Evolutionary conservation across 371 early-diverging fungal species (phyloP), one percentile per base, ranked within the genome.

Genomic region (Mortierella sp.): DNA sequence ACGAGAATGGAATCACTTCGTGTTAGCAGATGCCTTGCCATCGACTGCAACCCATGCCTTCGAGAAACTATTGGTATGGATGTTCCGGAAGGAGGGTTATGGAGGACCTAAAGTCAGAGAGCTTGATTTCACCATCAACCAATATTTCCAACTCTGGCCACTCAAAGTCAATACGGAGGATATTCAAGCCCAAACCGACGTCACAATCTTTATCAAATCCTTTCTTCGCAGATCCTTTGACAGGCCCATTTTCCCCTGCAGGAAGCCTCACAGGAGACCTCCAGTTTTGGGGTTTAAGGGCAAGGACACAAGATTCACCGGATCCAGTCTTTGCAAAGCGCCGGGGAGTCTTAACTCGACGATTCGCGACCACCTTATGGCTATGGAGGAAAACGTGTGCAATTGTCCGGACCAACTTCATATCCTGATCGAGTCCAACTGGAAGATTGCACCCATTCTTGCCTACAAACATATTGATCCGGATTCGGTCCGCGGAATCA

Each of bases 121-220:
- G 21, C 27, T 59, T 24, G 55, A 48, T 1, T 10, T 7, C 0
- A 39, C 50, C 41, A 51, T 27, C 5, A 16, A 29, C 1, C 0
- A 5, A 3, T 71, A 64, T 24, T 71, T 71, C 44, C 9, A 40
- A 10, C 27, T 39, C 17, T 59, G 58, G 64, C 71, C 71, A 0
- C 19, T 8, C 4, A 50, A 16, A 1, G 16, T 22, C 0, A 0
- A 21, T 5, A 10, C 22, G 17, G 34, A 39, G 3, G 37, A 4
- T 63, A 5, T 25, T 6, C 3, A 51, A 13, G 3, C 8, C 34
- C 1, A 1, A n/a, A 22, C 8, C 28, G 40, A 34, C n/a, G 25
- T 58, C 12, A 50, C 43, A 2, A 1, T 17, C 0, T 58, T 71
- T 34, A 9, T 54, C 46, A n/a, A 29, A 5, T 16, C 8, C 9